Percentiles rank a stretch among this genome's conserved stretches.
phyloP scores from a whole-genome alignment of 805 yeast genomes.

The Wickerhamiella parazyma region DNA sequence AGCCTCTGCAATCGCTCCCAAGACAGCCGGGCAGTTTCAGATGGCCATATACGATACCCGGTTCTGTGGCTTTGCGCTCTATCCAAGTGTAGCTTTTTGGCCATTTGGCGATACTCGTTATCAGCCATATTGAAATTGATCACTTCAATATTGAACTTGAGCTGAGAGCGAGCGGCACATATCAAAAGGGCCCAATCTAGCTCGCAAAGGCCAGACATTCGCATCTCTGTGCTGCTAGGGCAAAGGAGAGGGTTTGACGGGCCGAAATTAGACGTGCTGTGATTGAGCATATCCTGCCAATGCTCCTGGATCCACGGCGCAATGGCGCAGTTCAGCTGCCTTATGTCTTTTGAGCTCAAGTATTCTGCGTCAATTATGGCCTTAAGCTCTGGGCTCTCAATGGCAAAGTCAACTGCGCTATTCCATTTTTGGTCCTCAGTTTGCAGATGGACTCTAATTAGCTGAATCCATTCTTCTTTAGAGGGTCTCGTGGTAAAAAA shows the following conservation, averaged over 20 bases:
- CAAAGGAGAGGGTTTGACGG: conserved; percentile 4
- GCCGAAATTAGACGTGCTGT: neutral
- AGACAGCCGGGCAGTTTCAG: conserved; percentile 45
- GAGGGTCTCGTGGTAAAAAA: conserved; percentile 44
- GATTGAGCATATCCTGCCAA: neutral
- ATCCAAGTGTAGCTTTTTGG: conserved; percentile 32
- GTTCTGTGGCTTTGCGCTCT: conserved; percentile 28
- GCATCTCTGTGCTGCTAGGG: conserved; percentile 13
- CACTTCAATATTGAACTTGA: conserved; percentile 42
- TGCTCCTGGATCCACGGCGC: conserved; percentile 10
- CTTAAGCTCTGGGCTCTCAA: conserved; percentile 1
- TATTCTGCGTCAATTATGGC: conserved; percentile 32
- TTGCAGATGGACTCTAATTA: conserved; percentile 32
- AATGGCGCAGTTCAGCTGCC: conserved; percentile 25
- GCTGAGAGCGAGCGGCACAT: conserved; percentile 58
- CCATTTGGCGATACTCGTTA: conserved; percentile 55
- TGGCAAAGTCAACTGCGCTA: conserved; percentile 12
- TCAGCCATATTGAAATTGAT: conserved; percentile 66
- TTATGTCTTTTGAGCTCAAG: conserved; percentile 45
- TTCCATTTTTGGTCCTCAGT: conserved; percentile 22
- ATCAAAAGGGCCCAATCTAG: conserved; percentile 59
- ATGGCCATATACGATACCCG: conserved; percentile 44
- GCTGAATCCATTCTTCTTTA: conserved; percentile 37
- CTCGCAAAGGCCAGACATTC: conserved; percentile 38
- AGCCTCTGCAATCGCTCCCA: conserved; percentile 60